A percentile compares a stretch with the other conserved stretches of the same genome.
These are phyloP conservation scores for Mariannaea sp. DNA, from an alignment of 2,329 filamentous ascomycete genomes.

Conservation along the genomic window DNA sequence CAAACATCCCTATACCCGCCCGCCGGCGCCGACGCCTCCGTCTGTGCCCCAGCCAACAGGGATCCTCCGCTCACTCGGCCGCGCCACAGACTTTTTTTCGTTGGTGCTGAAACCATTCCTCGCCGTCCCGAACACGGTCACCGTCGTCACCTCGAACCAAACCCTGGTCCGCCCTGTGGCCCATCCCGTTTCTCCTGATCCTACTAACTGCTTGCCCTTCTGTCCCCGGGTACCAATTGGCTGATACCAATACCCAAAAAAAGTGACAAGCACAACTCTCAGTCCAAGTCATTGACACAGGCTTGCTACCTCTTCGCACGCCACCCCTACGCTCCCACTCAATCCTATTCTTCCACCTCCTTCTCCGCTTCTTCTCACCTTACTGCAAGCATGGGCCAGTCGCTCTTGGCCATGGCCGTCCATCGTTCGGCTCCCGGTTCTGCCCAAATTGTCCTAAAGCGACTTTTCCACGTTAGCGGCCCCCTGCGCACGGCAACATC, in stretches of 20 bases:
- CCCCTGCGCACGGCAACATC: constrained; percentile 36
- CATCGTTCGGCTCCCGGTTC: constrained; percentile 36
- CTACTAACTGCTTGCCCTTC: too few species aligned
- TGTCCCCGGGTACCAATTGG: constrained; percentile 15
- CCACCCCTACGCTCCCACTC: constrained; percentile 27
- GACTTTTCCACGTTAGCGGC: constrained; percentile 43
- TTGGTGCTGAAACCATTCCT: constrained; percentile 18
- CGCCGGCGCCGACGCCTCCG: constrained; percentile 28
- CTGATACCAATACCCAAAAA: too few species aligned
- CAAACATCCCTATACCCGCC: constrained; percentile 23
- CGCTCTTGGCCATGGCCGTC: constrained; percentile 36
- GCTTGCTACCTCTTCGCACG: constrained; percentile 4
- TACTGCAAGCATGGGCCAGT: constrained; percentile 33
- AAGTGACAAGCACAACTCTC: constrained; percentile 16
- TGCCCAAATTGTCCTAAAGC: constrained; percentile 42
- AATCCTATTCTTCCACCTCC: constrained; percentile 31
- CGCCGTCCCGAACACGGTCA: constrained; percentile 17
- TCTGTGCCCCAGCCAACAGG: constrained; percentile 27
- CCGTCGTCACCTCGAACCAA: constrained; percentile 12
- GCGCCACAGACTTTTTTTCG: constrained; percentile 34
- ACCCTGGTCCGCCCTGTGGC: constrained; percentile 20
- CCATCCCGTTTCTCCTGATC: constrained; percentile 18
- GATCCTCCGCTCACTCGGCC: constrained; percentile 34
- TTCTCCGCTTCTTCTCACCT: constrained; percentile 26
- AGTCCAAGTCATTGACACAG: background rate